Evolutionary conservation across 1,139 yeast genomes (phyloP).

Genomic region (Debaryomycetaceae sp.): DNA sequence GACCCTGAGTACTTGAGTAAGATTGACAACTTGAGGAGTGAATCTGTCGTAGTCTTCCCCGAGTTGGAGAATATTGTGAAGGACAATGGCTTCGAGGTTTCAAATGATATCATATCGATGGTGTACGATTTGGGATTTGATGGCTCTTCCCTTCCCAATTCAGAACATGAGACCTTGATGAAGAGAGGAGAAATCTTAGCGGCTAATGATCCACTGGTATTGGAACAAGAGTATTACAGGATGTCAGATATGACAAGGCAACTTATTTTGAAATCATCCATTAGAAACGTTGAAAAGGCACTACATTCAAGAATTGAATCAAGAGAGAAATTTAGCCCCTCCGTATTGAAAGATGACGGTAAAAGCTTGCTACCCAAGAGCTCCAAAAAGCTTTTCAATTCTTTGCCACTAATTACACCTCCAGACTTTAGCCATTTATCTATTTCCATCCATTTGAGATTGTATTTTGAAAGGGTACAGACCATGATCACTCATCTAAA

Average conservation of each 20-base stretch:
- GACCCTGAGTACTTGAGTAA: constrained; percentile 38
- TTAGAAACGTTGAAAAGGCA: constrained; percentile 27
- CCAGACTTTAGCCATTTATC: constrained; percentile 13
- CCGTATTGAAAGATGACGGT: constrained; percentile 29
- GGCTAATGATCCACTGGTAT: constrained; percentile 4
- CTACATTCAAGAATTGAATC: constrained; percentile 22
- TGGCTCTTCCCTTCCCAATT: background rate
- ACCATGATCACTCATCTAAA: constrained; percentile 42
- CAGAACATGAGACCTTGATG: background rate
- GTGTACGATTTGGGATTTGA: constrained; percentile 13
- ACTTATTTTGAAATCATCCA: constrained; percentile 46
- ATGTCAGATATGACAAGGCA: constrained; percentile 63
- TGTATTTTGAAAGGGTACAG: constrained; percentile 17
- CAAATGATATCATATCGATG: constrained; percentile 24
- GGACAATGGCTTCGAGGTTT: constrained; percentile 5
- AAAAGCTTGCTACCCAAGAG: constrained; percentile 28
- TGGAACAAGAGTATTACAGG: constrained; percentile 46
- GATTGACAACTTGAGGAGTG: constrained; percentile 11
- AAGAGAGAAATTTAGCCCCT: constrained; percentile 18
- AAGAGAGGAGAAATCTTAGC: background rate
- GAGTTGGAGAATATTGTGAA: constrained; percentile 2
- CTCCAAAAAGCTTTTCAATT: constrained; percentile 30
- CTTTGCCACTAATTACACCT: constrained; percentile 26
- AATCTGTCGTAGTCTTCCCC: constrained; percentile 3
- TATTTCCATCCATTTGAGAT: constrained; percentile 19